Conservation (phyloP, 177 flowering plant species). For the Tripterygium wilfordii region DNA sequence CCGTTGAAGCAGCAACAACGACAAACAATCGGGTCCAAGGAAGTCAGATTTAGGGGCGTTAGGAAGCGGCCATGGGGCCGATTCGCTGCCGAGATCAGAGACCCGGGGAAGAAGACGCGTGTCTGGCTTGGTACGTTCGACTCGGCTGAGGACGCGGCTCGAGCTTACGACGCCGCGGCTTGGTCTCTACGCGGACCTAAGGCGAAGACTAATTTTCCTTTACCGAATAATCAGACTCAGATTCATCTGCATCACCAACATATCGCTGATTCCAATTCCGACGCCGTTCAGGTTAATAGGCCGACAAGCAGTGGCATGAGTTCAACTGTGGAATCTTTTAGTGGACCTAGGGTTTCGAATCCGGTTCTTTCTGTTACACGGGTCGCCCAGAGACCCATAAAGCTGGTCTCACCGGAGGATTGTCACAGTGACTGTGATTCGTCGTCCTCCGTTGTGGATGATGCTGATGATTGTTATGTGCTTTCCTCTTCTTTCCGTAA, state of each 20-base stretch:
- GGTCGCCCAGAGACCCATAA: constrained; percentile 16
- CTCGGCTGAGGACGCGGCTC: constrained; percentile 54
- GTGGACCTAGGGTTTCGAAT: constrained; percentile 43
- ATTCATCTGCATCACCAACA: not conserved
- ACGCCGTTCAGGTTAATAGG: constrained; percentile 7
- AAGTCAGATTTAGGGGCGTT: constrained; percentile 36
- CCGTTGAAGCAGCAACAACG: constrained; percentile 6
- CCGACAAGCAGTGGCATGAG: constrained; percentile 51
- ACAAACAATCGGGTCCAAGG: not conserved
- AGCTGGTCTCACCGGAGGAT: constrained; percentile 46
- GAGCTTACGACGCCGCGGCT: constrained; percentile 55
- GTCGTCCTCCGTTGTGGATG: constrained; percentile 69
- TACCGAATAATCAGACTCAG: not conserved
- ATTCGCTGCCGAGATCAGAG: constrained; percentile 58
- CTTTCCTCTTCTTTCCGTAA: constrained; percentile 33
- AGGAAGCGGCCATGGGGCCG: constrained; percentile 56
- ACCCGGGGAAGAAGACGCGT: constrained; percentile 48
- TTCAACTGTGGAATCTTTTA: constrained; percentile 56
- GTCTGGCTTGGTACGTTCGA: constrained; percentile 63
- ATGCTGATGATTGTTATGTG: constrained; percentile 24
- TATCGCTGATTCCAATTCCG: not conserved
- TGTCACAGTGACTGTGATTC: constrained; percentile 87
- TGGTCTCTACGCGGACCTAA: constrained; percentile 39
- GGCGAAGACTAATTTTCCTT: constrained; percentile 40
- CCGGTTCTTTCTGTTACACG: constrained; percentile 23